These are phyloP conservation scores for Vachellia pachyceras DNA, from an alignment of 306 rosid species.

Conservation along the genomic window DNA sequence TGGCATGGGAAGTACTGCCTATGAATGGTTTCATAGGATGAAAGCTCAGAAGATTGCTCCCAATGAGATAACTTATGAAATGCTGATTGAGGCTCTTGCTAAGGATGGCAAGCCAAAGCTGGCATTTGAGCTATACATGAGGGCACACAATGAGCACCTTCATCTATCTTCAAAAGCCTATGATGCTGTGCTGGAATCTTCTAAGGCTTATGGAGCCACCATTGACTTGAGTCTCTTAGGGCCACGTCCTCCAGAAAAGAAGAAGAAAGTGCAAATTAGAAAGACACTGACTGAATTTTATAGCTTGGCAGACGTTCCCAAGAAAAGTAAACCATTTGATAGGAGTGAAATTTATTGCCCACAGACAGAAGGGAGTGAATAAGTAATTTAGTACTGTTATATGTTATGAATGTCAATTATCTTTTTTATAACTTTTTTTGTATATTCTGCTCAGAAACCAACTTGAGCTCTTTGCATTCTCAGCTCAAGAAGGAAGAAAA, in stretches of 20 bases:
- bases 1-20: conserved; percentile 71
- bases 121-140: conserved; percentile 76
- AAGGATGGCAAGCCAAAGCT: conserved; percentile 87
- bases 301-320: conserved; percentile 48
- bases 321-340: conserved; percentile 51
- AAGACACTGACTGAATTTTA: conserved; percentile 49
- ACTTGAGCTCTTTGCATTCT: conserved; percentile 18
- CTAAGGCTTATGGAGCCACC: conserved; percentile 57
- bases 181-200: conserved; percentile 66
- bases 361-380: conserved; percentile 23
- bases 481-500: neutral
- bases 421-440: conserved; percentile 43
- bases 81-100: conserved; percentile 88
- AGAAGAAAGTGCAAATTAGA: conserved; percentile 43
- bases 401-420: conserved; percentile 35
- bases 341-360: conserved; percentile 45
- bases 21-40: conserved; percentile 93
- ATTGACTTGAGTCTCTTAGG: conserved; percentile 65
- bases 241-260: conserved; percentile 67
- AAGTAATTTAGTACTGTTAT: conserved; percentile 35
- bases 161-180: conserved; percentile 72
- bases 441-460: conserved; percentile 40
- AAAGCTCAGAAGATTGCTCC: conserved; percentile 74
- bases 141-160: conserved; percentile 73
- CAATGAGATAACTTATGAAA: conserved; percentile 73